phyloP scores from a whole-genome alignment of 768 basidiomycete genomes.

The Boletus vinaceobasis region DNA sequence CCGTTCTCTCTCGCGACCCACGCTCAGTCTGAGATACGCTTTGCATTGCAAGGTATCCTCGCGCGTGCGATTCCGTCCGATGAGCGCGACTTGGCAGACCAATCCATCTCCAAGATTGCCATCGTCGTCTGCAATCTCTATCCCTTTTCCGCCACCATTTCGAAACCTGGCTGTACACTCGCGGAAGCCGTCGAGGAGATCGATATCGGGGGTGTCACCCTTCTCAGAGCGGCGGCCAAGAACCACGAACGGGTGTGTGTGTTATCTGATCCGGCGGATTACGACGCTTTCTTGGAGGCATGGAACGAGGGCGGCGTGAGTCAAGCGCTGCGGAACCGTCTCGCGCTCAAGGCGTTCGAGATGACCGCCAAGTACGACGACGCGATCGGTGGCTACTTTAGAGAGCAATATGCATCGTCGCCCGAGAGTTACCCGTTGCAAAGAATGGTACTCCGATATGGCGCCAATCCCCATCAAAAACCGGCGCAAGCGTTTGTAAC shows the following conservation, averaged over 20 bases:
- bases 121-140: constrained; percentile 99
- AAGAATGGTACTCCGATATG: constrained; percentile 84
- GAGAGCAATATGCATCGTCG: constrained; percentile 89
- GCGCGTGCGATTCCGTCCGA: constrained; percentile 91
- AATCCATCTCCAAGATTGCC: constrained; percentile 87
- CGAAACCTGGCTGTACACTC: constrained; percentile 84
- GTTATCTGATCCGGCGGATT: constrained; percentile 86
- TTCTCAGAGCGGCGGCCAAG: constrained; percentile 96
- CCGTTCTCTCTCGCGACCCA: constrained; percentile 8
- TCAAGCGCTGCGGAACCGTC: constrained; percentile 63
- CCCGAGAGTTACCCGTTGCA: constrained; percentile 78
- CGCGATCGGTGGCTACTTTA: constrained; percentile 94
- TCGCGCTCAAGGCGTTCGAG: constrained; percentile 97
- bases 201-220: constrained; percentile 97
- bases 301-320: constrained; percentile 78
- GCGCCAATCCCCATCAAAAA: constrained; percentile 98
- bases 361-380: constrained; percentile 94
- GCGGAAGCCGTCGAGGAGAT: constrained; percentile 95
- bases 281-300: constrained; percentile 72
- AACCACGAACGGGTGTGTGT: constrained; percentile 93
- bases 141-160: constrained; percentile 90
- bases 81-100: constrained; percentile 76
- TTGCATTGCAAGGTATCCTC: constrained; percentile 67
- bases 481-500: constrained; percentile 95
- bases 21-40: constrained; percentile 2